These are phyloP conservation scores for Alternaria alternata DNA, from an alignment of 2,329 filamentous ascomycete genomes.

Conservation along the genomic window DNA sequence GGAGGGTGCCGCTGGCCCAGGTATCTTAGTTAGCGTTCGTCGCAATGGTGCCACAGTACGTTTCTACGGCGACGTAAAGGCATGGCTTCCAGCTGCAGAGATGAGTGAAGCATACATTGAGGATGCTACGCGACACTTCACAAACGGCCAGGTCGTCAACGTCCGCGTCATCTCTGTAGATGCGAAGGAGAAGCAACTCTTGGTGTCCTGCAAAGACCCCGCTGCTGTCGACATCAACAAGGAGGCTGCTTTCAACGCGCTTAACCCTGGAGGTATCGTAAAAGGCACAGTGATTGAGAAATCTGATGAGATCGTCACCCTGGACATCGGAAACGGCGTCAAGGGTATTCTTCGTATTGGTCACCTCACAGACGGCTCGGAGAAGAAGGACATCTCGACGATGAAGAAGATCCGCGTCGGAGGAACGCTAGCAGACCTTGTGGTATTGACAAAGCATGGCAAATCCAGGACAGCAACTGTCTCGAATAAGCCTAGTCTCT, in stretches of 20 bases:
- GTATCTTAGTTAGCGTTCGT: slow-evolving; percentile 85
- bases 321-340: slow-evolving; percentile 79
- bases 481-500: slow-evolving; percentile 82
- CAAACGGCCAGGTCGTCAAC: slow-evolving; percentile 86
- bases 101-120: slow-evolving; percentile 98
- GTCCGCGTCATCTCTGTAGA: slow-evolving; percentile 88
- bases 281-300: slow-evolving; percentile 70
- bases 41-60: slow-evolving; percentile 84
- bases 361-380: slow-evolving; percentile 86
- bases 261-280: slow-evolving; percentile 78
- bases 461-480: slow-evolving; percentile 77
- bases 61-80: slow-evolving; percentile 85
- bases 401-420: slow-evolving; percentile 85
- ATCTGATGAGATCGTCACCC: slow-evolving; percentile 57
- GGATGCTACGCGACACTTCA: slow-evolving; percentile 89
- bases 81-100: slow-evolving; percentile 90
- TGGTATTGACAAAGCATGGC: slow-evolving; percentile 86
- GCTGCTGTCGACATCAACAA: slow-evolving; percentile 81
- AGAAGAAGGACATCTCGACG: slow-evolving; percentile 77
- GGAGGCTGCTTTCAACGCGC: slow-evolving; percentile 72
- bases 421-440: slow-evolving; percentile 80
- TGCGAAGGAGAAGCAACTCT: slow-evolving; percentile 72
- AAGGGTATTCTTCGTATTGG: slow-evolving; percentile 79
- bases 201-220: slow-evolving; percentile 93
- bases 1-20: slow-evolving; percentile 79